phyloP scores from a whole-genome alignment of 495 filamentous ascomycete species.

The Penicillium psychrofluorescens region DNA sequence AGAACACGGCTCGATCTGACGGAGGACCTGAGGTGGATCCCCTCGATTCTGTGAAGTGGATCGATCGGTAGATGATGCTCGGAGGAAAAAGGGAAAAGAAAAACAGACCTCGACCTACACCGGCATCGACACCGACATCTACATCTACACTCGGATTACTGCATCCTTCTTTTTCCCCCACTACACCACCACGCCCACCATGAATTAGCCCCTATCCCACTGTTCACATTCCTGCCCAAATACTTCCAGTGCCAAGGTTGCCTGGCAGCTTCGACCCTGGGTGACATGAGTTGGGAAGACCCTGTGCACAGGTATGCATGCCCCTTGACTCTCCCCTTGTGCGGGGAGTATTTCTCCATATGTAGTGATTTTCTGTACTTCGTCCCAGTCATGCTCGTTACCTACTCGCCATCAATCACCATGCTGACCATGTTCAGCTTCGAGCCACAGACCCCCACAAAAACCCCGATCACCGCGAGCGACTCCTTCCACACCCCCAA shows the following conservation, averaged over 20 bases:
- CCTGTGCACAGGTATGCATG: slow-evolving; percentile 59
- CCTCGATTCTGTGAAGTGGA: no score
- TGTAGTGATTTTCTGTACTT: no score
- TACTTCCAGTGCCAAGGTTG: slow-evolving; percentile 21
- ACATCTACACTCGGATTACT: no score
- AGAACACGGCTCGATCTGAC: no score
- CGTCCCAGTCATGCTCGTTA: no score
- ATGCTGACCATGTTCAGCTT: slow-evolving; percentile 45
- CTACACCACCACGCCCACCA: no score
- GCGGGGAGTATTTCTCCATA: slow-evolving; percentile 10
- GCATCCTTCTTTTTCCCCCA: slow-evolving; percentile 22
- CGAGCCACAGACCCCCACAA: slow-evolving; percentile 71
- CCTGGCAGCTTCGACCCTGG: slow-evolving; percentile 39
- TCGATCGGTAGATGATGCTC: no score
- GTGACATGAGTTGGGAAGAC: slow-evolving; percentile 70
- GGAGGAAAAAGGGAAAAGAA: no score
- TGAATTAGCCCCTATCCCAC: background rate
- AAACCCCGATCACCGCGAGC: slow-evolving; percentile 58
- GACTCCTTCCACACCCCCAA: slow-evolving; percentile 64
- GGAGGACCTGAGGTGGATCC: no score
- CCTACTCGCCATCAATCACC: no score
- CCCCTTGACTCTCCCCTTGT: slow-evolving; percentile 12
- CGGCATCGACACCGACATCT: no score
- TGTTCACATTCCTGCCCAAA: slow-evolving; percentile 23
- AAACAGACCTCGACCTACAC: no score